phyloP scores from a whole-genome alignment of 371 early-diverging fungal genomes.

The Parasitella parasitica region DNA sequence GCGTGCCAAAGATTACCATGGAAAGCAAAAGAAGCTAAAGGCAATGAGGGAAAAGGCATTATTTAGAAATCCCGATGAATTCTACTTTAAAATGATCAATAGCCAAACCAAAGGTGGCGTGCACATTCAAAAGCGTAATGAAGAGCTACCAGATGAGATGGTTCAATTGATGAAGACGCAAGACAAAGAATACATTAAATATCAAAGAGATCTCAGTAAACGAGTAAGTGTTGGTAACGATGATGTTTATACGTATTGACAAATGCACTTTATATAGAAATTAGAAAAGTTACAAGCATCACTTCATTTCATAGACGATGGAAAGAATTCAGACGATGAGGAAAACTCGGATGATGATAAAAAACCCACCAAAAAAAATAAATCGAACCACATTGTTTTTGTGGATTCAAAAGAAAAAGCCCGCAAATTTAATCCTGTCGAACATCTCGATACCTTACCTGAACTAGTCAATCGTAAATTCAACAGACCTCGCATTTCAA shows the following conservation, averaged over 20 bases:
- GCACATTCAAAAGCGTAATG: conserved; percentile 74
- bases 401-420: conserved; percentile 81
- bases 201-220: conserved; percentile 78
- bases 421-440: conserved; percentile 63
- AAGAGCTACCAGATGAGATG: conserved; percentile 74
- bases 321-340: conserved; percentile 26
- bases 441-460: conserved; percentile 82
- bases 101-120: conserved; percentile 80
- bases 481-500: conserved; percentile 70
- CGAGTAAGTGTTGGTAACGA: conserved; percentile 42
- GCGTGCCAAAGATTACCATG: conserved; percentile 90
- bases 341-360: conserved; percentile 45
- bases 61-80: conserved; percentile 94
- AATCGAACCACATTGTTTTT: conserved; percentile 84
- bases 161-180: conserved; percentile 88
- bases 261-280: conserved; percentile 43
- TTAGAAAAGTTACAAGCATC: conserved; percentile 69
- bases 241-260: background rate
- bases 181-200: conserved; percentile 84
- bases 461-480: conserved; percentile 81
- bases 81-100: conserved; percentile 96
- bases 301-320: conserved; percentile 64
- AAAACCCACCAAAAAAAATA: conserved; percentile 28
- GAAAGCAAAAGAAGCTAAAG: conserved; percentile 82
- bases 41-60: conserved; percentile 84